phyloP scores from a whole-genome alignment of 2,329 filamentous ascomycete genomes.

The Diaporthe australafricana region DNA sequence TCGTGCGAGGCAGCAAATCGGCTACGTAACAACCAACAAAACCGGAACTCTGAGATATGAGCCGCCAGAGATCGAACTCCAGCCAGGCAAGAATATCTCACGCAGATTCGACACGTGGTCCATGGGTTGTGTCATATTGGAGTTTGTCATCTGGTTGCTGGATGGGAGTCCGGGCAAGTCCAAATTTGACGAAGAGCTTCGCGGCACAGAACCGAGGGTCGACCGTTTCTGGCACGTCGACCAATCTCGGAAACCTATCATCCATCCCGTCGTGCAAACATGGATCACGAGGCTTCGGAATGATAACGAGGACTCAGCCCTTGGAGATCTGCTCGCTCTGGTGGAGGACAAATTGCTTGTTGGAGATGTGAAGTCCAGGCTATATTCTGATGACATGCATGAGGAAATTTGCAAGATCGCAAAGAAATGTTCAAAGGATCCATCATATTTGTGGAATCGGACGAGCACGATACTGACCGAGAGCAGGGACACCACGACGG shows the following conservation, averaged over 20 bases:
- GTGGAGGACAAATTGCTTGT: too few species aligned
- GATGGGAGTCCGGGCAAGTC: not conserved
- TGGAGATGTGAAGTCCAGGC: too few species aligned
- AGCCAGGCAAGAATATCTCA: not conserved
- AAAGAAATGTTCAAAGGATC: not conserved
- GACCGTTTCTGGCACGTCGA: slow-evolving; percentile 19
- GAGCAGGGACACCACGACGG: not conserved
- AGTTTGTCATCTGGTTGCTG: slow-evolving; percentile 20
- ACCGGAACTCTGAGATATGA: not conserved
- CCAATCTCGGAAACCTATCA: too few species aligned
- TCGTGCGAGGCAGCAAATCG: not conserved
- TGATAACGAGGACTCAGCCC: too few species aligned
- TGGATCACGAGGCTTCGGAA: too few species aligned
- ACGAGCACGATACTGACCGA: not conserved
- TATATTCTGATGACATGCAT: too few species aligned
- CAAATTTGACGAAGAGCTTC: not conserved
- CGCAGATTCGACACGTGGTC: slow-evolving; percentile 29
- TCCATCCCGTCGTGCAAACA: too few species aligned
- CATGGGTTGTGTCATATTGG: slow-evolving; percentile 16
- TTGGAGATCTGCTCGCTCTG: too few species aligned
- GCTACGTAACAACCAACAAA: not conserved
- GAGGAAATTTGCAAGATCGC: too few species aligned
- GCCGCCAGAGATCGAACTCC: slow-evolving; percentile 9
- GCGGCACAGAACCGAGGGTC: not conserved
- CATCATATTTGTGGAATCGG: not conserved